Base-by-base conservation (phyloP, 768 basidiomycete genomes). In the Rhodotorula sphaerocarpa region DNA sequence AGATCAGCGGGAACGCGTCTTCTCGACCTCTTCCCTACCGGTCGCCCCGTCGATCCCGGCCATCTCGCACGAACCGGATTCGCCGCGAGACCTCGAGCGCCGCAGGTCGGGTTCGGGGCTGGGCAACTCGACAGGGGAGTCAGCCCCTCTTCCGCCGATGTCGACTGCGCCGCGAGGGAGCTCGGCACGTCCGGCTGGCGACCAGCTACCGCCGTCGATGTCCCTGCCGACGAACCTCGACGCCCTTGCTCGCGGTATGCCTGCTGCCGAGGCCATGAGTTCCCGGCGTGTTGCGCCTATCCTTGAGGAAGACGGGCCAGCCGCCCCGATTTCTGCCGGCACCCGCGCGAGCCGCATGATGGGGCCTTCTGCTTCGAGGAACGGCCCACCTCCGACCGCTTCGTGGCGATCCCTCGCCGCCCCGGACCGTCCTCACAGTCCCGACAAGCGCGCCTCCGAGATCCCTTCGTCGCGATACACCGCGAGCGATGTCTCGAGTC, bases 401-500 rank as follows among this genome's bases (percentile, higher is more conserved):
- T 9, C 36, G 9, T 39, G 36, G 36, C 36, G 36, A 16, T 39
- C 36, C 36, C 36, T 30, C 14, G 51, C 43, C 34, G 31, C 20
- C 7, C 30, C 47, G 3, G 50, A 63, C n/a, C 48, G 55, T 3
- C 33, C 43, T 3, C 36, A 36, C 18, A 44, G 52, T 31, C 41
- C 47, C 16, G 70, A 70, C 43, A 46, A 34, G 20, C 36, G 36
- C 47, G 14, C 43, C 58, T n/a, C 15, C 21, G 36, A 47, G n/a
- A 28, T 5, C 7, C 6, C n/a, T 21, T 25, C 23, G 31, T 21
- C 45, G 11, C 54, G 52, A 39, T 55, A 62, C 56, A 39, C 47
- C 4, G 73, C 71, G 41, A 63, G 65, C 31, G 90, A 91, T 76
- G 95, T 96, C 53, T 92, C 90, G 23, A 88, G 83, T 2, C 92